Evolutionary conservation across 1,284 basidiomycete species (phyloP), one percentile per base, ranked within the genome.

Genomic region (Apiotrichum laibachii): DNA sequence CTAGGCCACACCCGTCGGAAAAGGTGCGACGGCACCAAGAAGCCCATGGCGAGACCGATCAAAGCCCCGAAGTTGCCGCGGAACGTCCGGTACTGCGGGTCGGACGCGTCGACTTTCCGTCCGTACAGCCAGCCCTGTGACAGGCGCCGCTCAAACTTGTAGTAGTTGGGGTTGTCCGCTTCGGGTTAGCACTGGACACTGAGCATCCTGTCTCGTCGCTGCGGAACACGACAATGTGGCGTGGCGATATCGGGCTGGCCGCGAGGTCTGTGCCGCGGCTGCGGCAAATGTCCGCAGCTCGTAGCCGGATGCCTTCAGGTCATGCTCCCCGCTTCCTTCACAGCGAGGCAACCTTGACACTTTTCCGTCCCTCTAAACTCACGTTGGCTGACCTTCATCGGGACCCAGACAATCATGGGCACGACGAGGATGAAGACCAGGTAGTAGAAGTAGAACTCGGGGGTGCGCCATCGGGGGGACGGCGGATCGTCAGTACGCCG

Each of bases 391-490:
- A 96, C 73, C n/a, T 80, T 78, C 33, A 90, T 81, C 0, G 92
- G 91, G 62, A 90, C 82, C 83, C 86, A 92, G 6, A 85, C 79
- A 88, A 98, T 90, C 56, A 86, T 70, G 0, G 89, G 88, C 12
- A 97, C 77, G 15, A 84, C 85, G 22, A 88, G 53, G 16, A 80
- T 72, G 42, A 87, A 85, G 1, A 87, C 80, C 31, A 86, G 62
- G 60, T 82, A 86, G 79, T 98, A 98, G 53, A 88, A 70, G 60
- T 84, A 80, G 80, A 96, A 98, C 76, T 98, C 95, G 18, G 80
- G 76, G 0, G 91, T 89, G 49, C 77, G 79, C 95, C 94, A 98
- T 79, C 89, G 65, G 40, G 80, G 47, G 2, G 63, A 50, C 22
- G 64, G 65, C 0, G 52, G 55, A 34, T 60, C 64, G 7, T 43